Base-by-base conservation (phyloP, 2,329 filamentous ascomycete species). In the Colletotrichum scovillei region DNA sequence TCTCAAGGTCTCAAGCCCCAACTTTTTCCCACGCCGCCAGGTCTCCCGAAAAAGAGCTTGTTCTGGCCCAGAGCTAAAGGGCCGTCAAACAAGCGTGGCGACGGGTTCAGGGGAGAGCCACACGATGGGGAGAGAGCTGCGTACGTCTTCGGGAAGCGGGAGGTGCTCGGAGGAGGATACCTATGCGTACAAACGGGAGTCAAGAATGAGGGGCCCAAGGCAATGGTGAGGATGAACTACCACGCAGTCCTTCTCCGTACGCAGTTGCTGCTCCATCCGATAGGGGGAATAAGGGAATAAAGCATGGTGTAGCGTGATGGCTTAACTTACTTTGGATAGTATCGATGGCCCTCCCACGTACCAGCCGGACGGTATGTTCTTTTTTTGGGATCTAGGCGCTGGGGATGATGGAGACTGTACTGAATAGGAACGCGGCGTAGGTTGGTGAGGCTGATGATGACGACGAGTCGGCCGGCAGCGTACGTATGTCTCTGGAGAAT, bases 391-490 rank as follows among this genome's bases (percentile, higher is more conserved):
- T 68, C 42, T 42, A 53, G 60, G 30, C 55, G 56, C 62, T 30
- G 55, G 32, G 24, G 63, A 26, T 28, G 60, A 46, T 67, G 62
- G 55, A 16, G 32, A 38, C 32, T 53, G 35, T 42, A 16, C 35
- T 16, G 12, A 42, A 14, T 12, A 53, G 46, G 49, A 63, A 58
- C 24, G 49, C 35, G 38, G 53, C 67, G 64, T 32, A 7, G 32
- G 12, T 55, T 73, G 62, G 67, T 52, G 67, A 73, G 70, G 67
- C 70, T 59, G 59, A 65, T 55, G 70, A 73, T 55, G 70, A 73
- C 53, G 67, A 70, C 69, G 49, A 24, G 28, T 49, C 35, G 49
- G 56, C 49, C 35, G 42, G 30, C 52, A 22, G 32, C 49, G 52
- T 69, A 59, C 68, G 62, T 70, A 55, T 14, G 68, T 70, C 63